phyloP scores from a whole-genome alignment of 352 stramenopile species.

The Pythium rishiriense region DNA sequence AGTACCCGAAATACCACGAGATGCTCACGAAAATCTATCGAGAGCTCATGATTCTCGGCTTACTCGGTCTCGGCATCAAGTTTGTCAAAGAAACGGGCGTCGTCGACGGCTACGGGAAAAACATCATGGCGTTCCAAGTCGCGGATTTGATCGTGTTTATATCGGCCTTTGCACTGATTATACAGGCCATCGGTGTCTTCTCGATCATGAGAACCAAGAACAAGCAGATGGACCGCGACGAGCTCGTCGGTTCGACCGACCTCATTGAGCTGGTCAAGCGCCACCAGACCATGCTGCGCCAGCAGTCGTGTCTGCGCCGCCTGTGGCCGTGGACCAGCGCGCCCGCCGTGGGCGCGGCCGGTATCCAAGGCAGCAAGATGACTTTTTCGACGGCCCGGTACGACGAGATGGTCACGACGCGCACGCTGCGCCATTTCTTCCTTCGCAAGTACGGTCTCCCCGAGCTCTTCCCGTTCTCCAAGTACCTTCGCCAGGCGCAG shows the following conservation, averaged over 20 bases:
- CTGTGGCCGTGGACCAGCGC: conserved; percentile 11
- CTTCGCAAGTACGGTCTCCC: conserved; percentile 23
- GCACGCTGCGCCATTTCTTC: conserved; percentile 28
- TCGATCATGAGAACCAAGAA: conserved; percentile 31
- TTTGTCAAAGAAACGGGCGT: conserved; percentile 28
- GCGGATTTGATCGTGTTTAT: conserved; percentile 41
- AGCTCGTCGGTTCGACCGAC: conserved; percentile 25
- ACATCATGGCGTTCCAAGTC: conserved; percentile 35
- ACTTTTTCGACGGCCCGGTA: conserved; percentile 11
- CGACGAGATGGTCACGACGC: conserved; percentile 22
- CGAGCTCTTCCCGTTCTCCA: conserved; percentile 51
- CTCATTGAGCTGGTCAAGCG: conserved; percentile 29
- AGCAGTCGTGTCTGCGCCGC: conserved; percentile 13
- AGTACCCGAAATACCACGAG: conserved; percentile 62
- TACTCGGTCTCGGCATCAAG: conserved; percentile 40
- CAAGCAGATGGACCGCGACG: conserved; percentile 23
- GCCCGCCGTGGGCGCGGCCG: neutral
- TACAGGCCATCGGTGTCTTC: conserved; percentile 35
- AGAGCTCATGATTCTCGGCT: conserved; percentile 29
- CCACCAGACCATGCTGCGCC: conserved; percentile 24
- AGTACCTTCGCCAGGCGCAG: conserved; percentile 70
- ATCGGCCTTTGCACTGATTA: conserved; percentile 32
- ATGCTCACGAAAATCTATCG: conserved; percentile 60
- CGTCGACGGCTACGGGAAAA: conserved; percentile 18
- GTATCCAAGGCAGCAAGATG: conserved; percentile 7